phyloP scores from a whole-genome alignment of 1,284 basidiomycete species.

The Cryptococcus neoformans region DNA sequence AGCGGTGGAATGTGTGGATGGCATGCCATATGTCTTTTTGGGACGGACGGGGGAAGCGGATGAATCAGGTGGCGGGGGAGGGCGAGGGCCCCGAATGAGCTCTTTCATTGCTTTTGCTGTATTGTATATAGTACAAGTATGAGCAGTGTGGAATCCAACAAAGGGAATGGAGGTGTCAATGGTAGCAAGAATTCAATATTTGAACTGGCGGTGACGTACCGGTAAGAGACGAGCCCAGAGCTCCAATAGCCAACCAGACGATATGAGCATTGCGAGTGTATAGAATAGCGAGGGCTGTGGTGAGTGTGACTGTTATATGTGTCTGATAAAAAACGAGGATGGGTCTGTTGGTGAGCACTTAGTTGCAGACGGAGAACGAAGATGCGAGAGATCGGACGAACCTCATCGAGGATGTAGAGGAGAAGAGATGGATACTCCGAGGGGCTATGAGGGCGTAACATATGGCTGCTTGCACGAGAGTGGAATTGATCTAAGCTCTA shows the following conservation, averaged over 20 bases:
- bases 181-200: neutral
- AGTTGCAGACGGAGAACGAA: no score
- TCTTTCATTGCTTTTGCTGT: constrained; percentile 68
- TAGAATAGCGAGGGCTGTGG: constrained; percentile 60
- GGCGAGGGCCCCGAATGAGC: constrained; percentile 52
- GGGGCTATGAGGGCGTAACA: constrained; percentile 30
- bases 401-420: constrained; percentile 41
- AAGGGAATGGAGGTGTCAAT: neutral
- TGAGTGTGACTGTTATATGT: constrained; percentile 56
- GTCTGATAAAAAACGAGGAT: constrained; percentile 29
- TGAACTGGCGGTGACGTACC: constrained; percentile 21
- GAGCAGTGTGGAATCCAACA: neutral
- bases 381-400: constrained; percentile 7
- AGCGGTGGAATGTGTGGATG: constrained; percentile 77
- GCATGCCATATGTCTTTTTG: constrained; percentile 63
- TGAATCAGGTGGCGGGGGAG: constrained; percentile 61
- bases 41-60: constrained; percentile 20
- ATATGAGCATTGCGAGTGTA: constrained; percentile 67
- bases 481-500: no score
- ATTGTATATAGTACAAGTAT: neutral
- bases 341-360: no score
- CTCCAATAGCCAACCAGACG: constrained; percentile 64
- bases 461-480: neutral
- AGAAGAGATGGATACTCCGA: constrained; percentile 39
- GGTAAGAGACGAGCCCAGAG: constrained; percentile 57